phyloP scores from a whole-genome alignment of 257 asterid species.

The Orobanche coerulescens region DNA sequence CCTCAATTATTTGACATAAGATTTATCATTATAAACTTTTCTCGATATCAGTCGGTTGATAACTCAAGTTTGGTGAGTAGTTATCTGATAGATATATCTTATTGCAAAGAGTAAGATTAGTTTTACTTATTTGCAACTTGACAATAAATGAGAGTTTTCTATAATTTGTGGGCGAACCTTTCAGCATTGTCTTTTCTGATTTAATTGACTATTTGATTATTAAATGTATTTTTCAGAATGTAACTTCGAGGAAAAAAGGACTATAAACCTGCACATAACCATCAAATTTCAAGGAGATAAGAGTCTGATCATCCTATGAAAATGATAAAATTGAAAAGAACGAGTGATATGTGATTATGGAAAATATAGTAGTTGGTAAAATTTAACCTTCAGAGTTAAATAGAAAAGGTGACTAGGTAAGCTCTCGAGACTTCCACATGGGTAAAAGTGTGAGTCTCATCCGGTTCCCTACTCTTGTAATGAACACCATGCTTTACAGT shows the following conservation, averaged over 20 bases:
- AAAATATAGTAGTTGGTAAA: background rate
- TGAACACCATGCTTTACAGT: too few relatives aligned
- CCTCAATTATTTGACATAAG: conserved; percentile 4
- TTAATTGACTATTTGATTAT: background rate
- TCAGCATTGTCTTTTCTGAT: background rate
- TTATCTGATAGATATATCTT: background rate
- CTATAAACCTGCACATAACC: background rate
- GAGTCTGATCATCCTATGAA: background rate
- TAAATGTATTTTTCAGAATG: background rate
- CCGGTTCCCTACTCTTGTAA: too few relatives aligned
- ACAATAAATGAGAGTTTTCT: background rate
- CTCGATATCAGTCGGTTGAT: background rate
- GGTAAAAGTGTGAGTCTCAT: conserved; percentile 7
- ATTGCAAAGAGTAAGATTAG: background rate
- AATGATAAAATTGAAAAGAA: background rate
- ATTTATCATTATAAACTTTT: background rate
- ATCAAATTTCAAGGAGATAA: background rate
- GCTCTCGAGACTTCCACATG: background rate
- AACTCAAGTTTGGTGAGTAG: background rate
- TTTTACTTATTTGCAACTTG: background rate
- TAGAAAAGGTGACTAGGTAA: background rate
- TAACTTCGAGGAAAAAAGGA: background rate
- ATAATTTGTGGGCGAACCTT: background rate
- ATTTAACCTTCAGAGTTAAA: background rate
- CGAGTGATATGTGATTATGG: background rate